Evolutionary conservation across 345 rosid species (phyloP).

Genomic region (Boechera stricta): DNA sequence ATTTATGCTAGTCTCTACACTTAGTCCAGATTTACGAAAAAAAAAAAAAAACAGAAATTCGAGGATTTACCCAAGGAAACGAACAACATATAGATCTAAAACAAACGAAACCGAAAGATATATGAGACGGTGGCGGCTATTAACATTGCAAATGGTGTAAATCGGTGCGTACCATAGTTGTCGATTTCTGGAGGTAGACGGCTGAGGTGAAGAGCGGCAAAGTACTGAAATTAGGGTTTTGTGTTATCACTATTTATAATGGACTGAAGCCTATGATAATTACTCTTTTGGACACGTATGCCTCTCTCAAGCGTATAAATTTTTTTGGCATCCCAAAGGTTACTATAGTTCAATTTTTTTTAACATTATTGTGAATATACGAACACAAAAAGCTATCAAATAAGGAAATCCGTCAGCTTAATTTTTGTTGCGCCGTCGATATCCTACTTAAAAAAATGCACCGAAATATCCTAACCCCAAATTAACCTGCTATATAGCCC

Average conservation of each 20-base stretch:
- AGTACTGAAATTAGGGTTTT: constrained; percentile 31
- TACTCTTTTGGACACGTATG: constrained; percentile 29
- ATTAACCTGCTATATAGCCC: too few relatives aligned
- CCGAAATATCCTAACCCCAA: too few relatives aligned
- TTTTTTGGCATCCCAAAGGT: too few relatives aligned
- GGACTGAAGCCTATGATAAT: background rate
- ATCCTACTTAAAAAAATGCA: too few relatives aligned
- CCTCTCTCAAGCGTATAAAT: too few relatives aligned
- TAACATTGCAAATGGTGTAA: background rate
- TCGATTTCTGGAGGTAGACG: constrained; percentile 35
- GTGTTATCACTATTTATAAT: constrained; percentile 26
- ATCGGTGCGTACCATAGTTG: constrained; percentile 32
- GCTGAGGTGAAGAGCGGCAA: constrained; percentile 35
- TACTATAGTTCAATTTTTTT: too few relatives aligned
- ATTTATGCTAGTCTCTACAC: background rate
- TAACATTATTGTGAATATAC: too few relatives aligned
- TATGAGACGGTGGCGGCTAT: background rate
- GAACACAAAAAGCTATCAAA: too few relatives aligned
- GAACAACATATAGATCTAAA: background rate
- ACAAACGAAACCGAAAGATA: background rate
- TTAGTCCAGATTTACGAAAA: background rate
- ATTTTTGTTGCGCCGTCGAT: too few relatives aligned
- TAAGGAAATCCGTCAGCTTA: too few relatives aligned
- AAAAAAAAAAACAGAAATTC: too few relatives aligned
- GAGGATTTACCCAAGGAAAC: background rate